Evolutionary conservation across 441 rosid species (phyloP), one percentile per base, ranked within the genome.

Genomic region (Arabidopsis hybrid): DNA sequence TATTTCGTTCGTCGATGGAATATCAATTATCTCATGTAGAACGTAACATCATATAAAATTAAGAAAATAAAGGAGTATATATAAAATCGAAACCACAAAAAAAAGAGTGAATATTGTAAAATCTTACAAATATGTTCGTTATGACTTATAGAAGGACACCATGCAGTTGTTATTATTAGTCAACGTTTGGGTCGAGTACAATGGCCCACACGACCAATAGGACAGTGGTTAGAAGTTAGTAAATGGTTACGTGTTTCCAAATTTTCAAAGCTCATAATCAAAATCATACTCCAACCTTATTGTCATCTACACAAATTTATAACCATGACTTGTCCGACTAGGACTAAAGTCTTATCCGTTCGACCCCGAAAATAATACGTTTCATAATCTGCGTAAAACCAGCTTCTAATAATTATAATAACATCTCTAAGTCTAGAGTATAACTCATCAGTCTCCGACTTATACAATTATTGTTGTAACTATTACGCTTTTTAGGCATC

Each of bases 101-200:
- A 2, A 26, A 26, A 1, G 7, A 35, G 38, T 35, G 7, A 2
- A 43, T 0, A 43, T 2, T 43, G 6, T 13, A 13, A 43, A 43
- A 43, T 43, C 16, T 4, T 13, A 43, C 12, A 39, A 17, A 17
- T 5, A 16, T 68, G 59, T 59, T 46, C 38, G 29, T 36, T 17
- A 35, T 35, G 55, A 46, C 29, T 26, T 34, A 16, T n/a, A 35
- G 13, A 26, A 35, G 16, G 0, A 12, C 29, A 53, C 11, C 42
- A 60, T 71, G 32, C 18, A 60, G 57, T 55, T 36, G 70, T 4
- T 64, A 55, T 36, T 46, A 56, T 35, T 65, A 73, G 77, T 73
- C 77, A 73, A 73, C 42, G 59, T 73, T 47, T 65, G 34, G 66
- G 38, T 47, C 4, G 49, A 63, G 66, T 73, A 50, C 60, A 47